These are phyloP conservation scores for Cryptosporidium sp. DNA, from an alignment of 169 alveolate genomes.

Conservation along the genomic window DNA sequence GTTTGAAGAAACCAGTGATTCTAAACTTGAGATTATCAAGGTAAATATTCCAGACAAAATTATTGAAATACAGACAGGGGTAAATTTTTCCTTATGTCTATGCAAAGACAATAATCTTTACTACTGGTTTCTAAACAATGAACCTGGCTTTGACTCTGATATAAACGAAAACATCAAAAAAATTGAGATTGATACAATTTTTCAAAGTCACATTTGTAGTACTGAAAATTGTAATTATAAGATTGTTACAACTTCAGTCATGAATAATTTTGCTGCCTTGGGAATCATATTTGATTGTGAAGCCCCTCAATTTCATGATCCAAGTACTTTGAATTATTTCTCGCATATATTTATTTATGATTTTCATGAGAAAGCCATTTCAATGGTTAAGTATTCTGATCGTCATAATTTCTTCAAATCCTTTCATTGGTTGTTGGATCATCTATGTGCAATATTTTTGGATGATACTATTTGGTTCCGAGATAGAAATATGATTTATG, in stretches of 20 bases:
- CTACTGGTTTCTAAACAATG: constrained; percentile 7
- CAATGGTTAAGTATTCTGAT: constrained; percentile 14
- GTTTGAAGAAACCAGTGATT: neutral
- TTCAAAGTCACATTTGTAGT: constrained; percentile 22
- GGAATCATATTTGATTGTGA: constrained; percentile 63
- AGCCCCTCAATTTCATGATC: neutral
- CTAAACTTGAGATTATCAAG: neutral
- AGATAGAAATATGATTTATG: neutral
- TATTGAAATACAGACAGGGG: constrained; percentile 38
- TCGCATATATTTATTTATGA: constrained; percentile 27
- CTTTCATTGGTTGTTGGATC: constrained; percentile 1
- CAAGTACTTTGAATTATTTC: neutral
- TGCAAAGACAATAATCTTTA: constrained; percentile 18
- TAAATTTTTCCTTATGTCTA: constrained; percentile 22
- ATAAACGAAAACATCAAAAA: neutral
- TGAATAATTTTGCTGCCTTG: constrained; percentile 13
- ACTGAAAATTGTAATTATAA: neutral
- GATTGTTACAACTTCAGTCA: neutral
- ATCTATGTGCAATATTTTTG: constrained; percentile 31
- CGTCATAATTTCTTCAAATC: constrained; percentile 11
- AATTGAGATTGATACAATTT: neutral
- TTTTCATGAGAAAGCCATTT: neutral
- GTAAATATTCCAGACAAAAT: constrained; percentile 20
- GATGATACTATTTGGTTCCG: constrained; percentile 61
- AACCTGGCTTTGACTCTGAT: neutral